Conservation (phyloP, 345 rosid genomes). For the Eutrema heterophyllum region DNA sequence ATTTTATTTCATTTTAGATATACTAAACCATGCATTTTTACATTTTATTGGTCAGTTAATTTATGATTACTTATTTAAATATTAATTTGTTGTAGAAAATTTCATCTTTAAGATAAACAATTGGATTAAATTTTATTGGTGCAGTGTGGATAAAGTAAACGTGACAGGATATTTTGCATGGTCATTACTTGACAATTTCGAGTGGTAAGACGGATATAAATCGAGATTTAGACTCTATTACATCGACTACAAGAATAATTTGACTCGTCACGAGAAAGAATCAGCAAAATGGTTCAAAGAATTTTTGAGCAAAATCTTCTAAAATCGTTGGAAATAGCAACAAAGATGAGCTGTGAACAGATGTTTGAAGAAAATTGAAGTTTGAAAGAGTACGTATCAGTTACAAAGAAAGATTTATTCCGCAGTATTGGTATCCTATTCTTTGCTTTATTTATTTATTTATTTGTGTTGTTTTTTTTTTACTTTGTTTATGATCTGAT, state of each 20-base stretch:
- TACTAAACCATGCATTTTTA: neutral
- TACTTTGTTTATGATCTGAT: neutral
- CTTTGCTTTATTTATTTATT: neutral
- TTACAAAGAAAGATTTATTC: neutral
- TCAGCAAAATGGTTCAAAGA: conserved; percentile 42
- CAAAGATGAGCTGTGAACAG: conserved; percentile 3
- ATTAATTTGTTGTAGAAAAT: too few species aligned
- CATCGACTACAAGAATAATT: conserved; percentile 35
- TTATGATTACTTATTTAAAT: too few species aligned
- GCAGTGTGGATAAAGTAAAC: too few species aligned
- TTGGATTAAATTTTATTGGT: too few species aligned
- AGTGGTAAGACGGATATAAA: conserved; percentile 37
- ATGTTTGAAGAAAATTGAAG: neutral
- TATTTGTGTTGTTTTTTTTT: neutral
- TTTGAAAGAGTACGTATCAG: neutral
- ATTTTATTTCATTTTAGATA: too few species aligned
- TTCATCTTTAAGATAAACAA: too few species aligned
- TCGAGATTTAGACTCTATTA: conserved; percentile 47
- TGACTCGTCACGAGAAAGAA: conserved; percentile 38
- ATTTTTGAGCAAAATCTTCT: conserved; percentile 26
- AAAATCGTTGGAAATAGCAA: neutral
- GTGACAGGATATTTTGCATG: too few species aligned
- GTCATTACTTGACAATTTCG: neutral
- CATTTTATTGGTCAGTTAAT: too few species aligned
- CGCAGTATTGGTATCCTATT: neutral